Evolutionary conservation across 768 basidiomycete species (phyloP), one percentile per base, ranked within the genome.

Genomic region (Lactarius trivialis): DNA sequence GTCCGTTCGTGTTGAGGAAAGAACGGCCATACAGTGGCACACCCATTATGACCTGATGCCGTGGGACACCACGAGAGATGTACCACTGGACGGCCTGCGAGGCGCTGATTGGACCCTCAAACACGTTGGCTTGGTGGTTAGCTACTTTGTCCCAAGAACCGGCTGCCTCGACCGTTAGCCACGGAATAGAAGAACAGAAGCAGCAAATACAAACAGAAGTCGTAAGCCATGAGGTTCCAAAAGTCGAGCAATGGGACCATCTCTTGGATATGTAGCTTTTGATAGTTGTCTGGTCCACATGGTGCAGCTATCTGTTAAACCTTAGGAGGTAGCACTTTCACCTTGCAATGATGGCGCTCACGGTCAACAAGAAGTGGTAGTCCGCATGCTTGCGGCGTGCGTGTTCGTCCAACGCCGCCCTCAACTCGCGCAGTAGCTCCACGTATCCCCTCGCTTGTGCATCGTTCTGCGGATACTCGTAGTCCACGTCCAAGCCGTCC

Each of bases 191-290:
- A 15, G 33, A 26, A 52, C 48, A 26, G 50, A 55, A 53, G 33
- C 30, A 43, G 30, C 19, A 37, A 50, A 60, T 24, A 73, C 81
- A 59, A 66, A 88, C 88, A 82, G 68, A 88, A 92, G 71, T 92
- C 91, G 67, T 93, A 92, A 1, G 88, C 85, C 97, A 99, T 99
- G 73, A 99, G 75, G 71, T 99, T 98, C 95, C 94, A 98, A 72
- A 98, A 94, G 70, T 93, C 90, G 26, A 99, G 84, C 61, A 81
- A 86, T 62, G 79, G 79, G 71, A 94, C 88, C 95, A 99, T 98
- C 64, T 91, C 91, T 26, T 73, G 75, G 51, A 93, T 78, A 62
- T 85, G 80, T 7, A 98, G 78, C 67, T 87, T 90, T 72, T 85
- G 77, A 75, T 93, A 94, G 68, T 97, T 85, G 65, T 88, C 81